Conservation (phyloP, 2,329 filamentous ascomycete genomes). For the Fusarium begoniae region DNA sequence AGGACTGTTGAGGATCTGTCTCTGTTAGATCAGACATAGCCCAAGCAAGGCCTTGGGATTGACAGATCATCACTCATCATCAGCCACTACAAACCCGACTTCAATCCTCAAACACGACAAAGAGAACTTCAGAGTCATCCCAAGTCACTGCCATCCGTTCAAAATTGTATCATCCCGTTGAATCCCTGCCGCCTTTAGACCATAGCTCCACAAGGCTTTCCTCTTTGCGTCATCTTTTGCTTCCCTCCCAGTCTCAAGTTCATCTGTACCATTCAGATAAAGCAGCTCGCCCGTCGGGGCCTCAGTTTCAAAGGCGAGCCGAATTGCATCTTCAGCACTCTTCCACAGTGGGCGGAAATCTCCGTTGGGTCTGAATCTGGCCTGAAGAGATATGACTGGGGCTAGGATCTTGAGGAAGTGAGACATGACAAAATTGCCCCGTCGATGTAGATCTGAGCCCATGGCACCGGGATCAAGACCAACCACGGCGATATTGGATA, state of each 20-base stretch:
- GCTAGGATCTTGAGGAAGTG: conserved; percentile 38
- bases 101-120: neutral
- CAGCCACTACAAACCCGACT: neutral
- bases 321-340: conserved; percentile 47
- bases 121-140: neutral
- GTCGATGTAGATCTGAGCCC: conserved; percentile 44
- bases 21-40: neutral
- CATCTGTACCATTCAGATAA: conserved; percentile 49
- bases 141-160: conserved; percentile 40
- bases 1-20: neutral
- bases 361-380: conserved; percentile 44
- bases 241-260: conserved; percentile 42
- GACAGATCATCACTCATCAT: neutral
- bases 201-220: conserved; percentile 46
- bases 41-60: neutral
- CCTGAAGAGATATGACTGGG: conserved; percentile 37
- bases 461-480: conserved; percentile 53
- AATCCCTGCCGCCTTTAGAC: conserved; percentile 39
- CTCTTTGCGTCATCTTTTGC: conserved; percentile 44
- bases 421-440: conserved; percentile 39
- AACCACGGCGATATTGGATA: conserved; percentile 49
- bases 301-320: conserved; percentile 45
- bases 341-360: conserved; percentile 43
- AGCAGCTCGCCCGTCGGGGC: conserved; percentile 41
- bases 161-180: conserved; percentile 41